phyloP scores from a whole-genome alignment of 1,284 basidiomycete genomes.

The Gomphus bonarii region DNA sequence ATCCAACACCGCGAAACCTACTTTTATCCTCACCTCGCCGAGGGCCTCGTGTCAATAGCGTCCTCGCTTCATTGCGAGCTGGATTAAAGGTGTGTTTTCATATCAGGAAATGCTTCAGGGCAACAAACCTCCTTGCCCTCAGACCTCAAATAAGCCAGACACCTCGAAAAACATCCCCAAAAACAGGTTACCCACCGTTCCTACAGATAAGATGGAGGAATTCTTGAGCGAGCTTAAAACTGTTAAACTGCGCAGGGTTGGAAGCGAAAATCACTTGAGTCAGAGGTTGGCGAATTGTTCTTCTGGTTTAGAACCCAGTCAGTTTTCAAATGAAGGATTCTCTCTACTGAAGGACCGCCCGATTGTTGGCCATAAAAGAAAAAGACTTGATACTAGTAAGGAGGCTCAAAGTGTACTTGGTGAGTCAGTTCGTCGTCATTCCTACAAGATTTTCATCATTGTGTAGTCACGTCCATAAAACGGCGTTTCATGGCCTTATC shows the following conservation, averaged over 20 bases:
- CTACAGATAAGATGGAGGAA: conserved; percentile 69
- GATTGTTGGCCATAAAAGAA: conserved; percentile 1
- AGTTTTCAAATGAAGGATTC: neutral
- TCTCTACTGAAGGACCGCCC: neutral
- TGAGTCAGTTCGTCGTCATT: neutral
- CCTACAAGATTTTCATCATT: neutral
- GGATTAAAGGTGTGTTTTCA: conserved; percentile 28
- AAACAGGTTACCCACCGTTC: conserved; percentile 52
- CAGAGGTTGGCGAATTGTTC: neutral
- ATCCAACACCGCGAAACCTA: conserved; percentile 14
- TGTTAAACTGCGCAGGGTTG: conserved; percentile 48
- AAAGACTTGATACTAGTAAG: conserved; percentile 3
- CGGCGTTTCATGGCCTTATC: conserved; percentile 1
- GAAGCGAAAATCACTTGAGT: conserved; percentile 9
- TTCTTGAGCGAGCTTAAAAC: conserved; percentile 72
- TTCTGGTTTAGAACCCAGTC: neutral
- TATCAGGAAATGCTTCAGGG: neutral
- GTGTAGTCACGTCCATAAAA: conserved; percentile 8
- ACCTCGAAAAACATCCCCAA: conserved; percentile 9
- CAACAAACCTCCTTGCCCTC: neutral
- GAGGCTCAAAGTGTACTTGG: neutral
- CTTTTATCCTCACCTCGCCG: conserved; percentile 21
- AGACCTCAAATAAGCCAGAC: neutral
- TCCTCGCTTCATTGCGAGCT: conserved; percentile 50
- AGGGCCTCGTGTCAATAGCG: conserved; percentile 24